These are phyloP conservation scores for Lasiosphaeria miniovina DNA, from an alignment of 495 filamentous ascomycete genomes.

Conservation along the genomic window DNA sequence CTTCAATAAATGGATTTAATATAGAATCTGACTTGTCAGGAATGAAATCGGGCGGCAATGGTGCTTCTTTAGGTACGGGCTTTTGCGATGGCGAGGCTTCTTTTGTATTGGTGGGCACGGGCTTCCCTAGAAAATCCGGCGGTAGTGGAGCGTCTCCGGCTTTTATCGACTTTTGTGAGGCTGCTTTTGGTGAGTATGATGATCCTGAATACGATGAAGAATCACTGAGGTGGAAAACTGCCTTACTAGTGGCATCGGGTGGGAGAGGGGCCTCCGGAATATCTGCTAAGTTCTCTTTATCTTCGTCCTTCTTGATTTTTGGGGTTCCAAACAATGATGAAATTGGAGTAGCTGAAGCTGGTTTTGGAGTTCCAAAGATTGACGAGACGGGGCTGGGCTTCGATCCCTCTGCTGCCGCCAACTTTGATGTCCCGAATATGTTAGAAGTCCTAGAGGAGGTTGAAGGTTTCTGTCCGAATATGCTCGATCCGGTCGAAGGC, in stretches of 20 bases:
- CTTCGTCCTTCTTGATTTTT: conserved; percentile 34
- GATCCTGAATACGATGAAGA: conserved; percentile 64
- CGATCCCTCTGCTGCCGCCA: conserved; percentile 1
- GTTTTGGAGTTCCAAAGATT: conserved; percentile 19
- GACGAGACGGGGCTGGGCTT: conserved; percentile 15
- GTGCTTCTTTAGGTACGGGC: conserved; percentile 9
- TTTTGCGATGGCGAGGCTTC: conserved; percentile 8
- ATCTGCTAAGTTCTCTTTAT: conserved; percentile 32
- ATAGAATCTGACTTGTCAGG: background rate
- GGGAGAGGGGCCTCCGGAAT: conserved; percentile 62
- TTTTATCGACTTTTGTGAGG: conserved; percentile 25
- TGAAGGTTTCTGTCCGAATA: conserved; percentile 23
- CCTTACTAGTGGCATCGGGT: conserved; percentile 72
- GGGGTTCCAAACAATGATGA: conserved; percentile 21
- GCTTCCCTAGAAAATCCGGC: conserved; percentile 29
- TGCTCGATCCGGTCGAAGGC: conserved; percentile 14
- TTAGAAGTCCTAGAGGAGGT: background rate
- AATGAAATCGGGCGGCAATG: conserved; percentile 26
- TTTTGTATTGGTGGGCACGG: conserved; percentile 17
- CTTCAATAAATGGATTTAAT: conserved; percentile 26
- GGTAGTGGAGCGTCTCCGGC: conserved; percentile 40
- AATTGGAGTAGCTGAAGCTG: background rate
- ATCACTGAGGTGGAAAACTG: conserved; percentile 60
- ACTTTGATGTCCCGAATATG: conserved; percentile 1
- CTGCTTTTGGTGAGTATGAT: conserved; percentile 37